Base-by-base conservation (phyloP, 208 protist genomes). In the Trypanosomatidae sp. region DNA sequence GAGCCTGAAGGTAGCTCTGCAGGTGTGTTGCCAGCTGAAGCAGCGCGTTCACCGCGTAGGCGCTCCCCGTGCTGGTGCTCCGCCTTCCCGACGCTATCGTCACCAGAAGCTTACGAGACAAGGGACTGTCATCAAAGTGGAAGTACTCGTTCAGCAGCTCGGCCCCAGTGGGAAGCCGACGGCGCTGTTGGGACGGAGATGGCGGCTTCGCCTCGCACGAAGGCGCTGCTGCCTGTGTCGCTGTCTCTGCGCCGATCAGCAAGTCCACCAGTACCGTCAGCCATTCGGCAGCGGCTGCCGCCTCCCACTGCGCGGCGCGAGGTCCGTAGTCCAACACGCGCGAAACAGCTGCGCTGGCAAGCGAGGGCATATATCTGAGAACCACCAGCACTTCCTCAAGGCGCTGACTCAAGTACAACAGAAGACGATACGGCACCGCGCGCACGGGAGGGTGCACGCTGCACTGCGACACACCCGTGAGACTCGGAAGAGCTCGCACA, bases 281-380 rank as follows among this genome's bases (percentile, higher is more conserved):
- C 88, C 89, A 93, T 62, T 94, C 89, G 47, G 88, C 91, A 15
- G 91, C 91, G 0, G 91, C 89, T 10, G 89, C 91, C 0, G 81
- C 80, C 65, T 92, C 88, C 87, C 86, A 94, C 68, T 92, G 91
- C 28, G 85, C 76, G 8, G 79, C 79, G 43, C 49, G 56, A 2
- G 65, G 25, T 30, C 71, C 67, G 76, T 91, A 89, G 39, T 81
- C 80, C 28, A 94, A 58, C 50, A 94, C 81, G 71, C 84, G 87
- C 22, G 70, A 79, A 25, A 93, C 84, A 28, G 88, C 88, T 5
- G 82, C 81, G 64, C 79, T 84, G 17, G 90, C 72, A 28, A 89
- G 59, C 19, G 86, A 91, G 5, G 91, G 91, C 88, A 91, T 87
- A 72, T 93, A 82, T 28, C 77, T 47, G 25, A 82, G 10, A 49